Evolutionary conservation across 2,329 filamentous ascomycete species (phyloP).

Genomic region (Xylaria digitata): DNA sequence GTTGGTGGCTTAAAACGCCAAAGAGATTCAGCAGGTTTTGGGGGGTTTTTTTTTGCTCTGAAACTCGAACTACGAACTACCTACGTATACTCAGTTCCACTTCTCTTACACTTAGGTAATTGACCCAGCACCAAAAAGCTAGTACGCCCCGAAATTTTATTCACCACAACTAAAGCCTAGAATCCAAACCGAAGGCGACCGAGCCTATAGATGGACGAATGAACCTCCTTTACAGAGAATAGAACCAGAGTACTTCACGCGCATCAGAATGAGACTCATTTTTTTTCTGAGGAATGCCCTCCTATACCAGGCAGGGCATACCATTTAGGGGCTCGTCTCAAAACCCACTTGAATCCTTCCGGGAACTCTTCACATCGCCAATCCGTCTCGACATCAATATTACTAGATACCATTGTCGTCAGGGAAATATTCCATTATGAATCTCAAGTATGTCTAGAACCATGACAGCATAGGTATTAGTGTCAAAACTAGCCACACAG

Average conservation of each 20-base stretch:
- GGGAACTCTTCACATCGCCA: slow-evolving; percentile 29
- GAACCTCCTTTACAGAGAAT: background rate
- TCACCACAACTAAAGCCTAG: no score
- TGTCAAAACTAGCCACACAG: background rate
- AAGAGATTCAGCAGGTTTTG: no score
- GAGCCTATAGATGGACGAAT: background rate
- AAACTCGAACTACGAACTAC: no score
- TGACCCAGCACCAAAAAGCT: no score
- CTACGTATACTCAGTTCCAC: no score
- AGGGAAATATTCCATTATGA: slow-evolving; percentile 17
- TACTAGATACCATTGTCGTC: slow-evolving; percentile 30
- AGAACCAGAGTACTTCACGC: background rate
- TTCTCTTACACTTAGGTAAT: no score
- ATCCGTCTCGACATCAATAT: slow-evolving; percentile 28
- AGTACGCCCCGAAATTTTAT: no score
- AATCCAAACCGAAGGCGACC: background rate
- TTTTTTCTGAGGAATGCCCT: slow-evolving; percentile 22
- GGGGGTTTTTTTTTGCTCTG: no score
- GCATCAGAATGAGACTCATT: background rate
- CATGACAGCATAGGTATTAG: background rate
- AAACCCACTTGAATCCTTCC: slow-evolving; percentile 33
- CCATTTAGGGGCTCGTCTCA: slow-evolving; percentile 15
- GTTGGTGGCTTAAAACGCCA: no score
- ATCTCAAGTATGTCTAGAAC: slow-evolving; percentile 22
- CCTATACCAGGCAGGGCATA: slow-evolving; percentile 20